Evolutionary conservation across 2,329 filamentous ascomycete species (phyloP).

Genomic region (Alternaria hordeiaustralica): DNA sequence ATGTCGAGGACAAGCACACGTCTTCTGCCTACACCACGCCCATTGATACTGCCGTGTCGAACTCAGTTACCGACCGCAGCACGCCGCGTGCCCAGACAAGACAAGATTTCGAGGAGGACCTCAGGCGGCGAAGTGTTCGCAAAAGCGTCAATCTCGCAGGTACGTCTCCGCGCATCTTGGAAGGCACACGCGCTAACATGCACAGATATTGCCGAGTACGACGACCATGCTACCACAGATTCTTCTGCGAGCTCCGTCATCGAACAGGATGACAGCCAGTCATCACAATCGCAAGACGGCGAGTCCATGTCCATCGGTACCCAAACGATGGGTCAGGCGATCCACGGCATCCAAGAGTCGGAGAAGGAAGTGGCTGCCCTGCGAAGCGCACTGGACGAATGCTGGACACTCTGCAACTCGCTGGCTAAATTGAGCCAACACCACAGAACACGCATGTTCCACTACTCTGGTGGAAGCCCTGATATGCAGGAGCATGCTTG

Average conservation of each 20-base stretch:
- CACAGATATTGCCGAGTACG: slow-evolving; percentile 56
- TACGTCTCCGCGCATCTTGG: slow-evolving; percentile 49
- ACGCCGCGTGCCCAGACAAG: slow-evolving; percentile 86
- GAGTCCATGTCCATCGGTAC: slow-evolving; percentile 31
- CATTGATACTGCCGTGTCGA: slow-evolving; percentile 74
- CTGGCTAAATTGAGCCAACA: slow-evolving; percentile 83
- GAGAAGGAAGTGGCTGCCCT: slow-evolving; percentile 71
- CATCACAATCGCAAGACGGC: slow-evolving; percentile 43
- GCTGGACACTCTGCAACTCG: slow-evolving; percentile 94
- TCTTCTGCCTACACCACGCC: slow-evolving; percentile 67
- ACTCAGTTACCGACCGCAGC: slow-evolving; percentile 62
- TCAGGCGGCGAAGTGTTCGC: slow-evolving; percentile 60
- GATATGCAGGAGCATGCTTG: slow-evolving; percentile 86
- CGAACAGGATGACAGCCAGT: slow-evolving; percentile 41
- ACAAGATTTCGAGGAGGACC: slow-evolving; percentile 70
- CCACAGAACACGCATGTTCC: slow-evolving; percentile 80
- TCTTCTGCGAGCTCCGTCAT: slow-evolving; percentile 38
- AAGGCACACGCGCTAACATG: slow-evolving; percentile 18
- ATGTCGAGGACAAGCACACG: slow-evolving; percentile 45
- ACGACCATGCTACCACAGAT: slow-evolving; percentile 45
- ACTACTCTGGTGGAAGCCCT: slow-evolving; percentile 70
- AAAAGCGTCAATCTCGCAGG: slow-evolving; percentile 80
- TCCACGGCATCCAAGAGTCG: slow-evolving; percentile 64
- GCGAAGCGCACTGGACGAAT: slow-evolving; percentile 80
- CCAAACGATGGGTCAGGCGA: slow-evolving; percentile 57